Evolutionary conservation across 345 rosid species (phyloP).

Genomic region (Gossypium longicalyx): DNA sequence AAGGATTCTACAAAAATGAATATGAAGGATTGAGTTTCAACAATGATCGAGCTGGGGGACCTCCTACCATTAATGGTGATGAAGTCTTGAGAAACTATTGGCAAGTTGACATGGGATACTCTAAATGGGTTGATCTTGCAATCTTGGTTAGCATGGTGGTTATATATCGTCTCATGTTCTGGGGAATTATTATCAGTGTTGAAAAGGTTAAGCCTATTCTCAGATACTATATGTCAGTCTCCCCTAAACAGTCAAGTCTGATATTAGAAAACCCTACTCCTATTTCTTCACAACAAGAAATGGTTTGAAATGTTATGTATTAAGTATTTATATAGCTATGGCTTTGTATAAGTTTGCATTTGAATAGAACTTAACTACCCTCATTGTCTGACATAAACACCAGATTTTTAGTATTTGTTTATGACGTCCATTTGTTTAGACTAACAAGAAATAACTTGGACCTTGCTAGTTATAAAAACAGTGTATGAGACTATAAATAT

Average conservation of each 20-base stretch:
- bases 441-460: no score
- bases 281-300: not conserved
- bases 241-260: not conserved
- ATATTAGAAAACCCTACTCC: not conserved
- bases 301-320: not conserved
- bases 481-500: no score
- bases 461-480: no score
- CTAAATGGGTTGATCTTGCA: slow-evolving; percentile 33
- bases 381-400: no score
- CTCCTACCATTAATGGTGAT: slow-evolving; percentile 19
- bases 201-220: slow-evolving; percentile 31
- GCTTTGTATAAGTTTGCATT: no score
- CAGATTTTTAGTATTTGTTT: no score
- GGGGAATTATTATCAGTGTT: slow-evolving; percentile 17
- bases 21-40: slow-evolving; percentile 32
- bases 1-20: slow-evolving; percentile 31
- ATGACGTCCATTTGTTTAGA: no score
- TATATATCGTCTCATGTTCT: slow-evolving; percentile 25
- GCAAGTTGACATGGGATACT: slow-evolving; percentile 32
- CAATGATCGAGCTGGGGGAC: slow-evolving; percentile 6
- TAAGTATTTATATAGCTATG: not conserved
- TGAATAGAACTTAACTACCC: no score
- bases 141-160: slow-evolving; percentile 28
- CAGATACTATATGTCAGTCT: slow-evolving; percentile 1
- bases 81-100: slow-evolving; percentile 26